Evolutionary conservation across 225 moss, liverwort and hornwort genomes (phyloP).

Genomic region (Marchantia polymorpha): DNA sequence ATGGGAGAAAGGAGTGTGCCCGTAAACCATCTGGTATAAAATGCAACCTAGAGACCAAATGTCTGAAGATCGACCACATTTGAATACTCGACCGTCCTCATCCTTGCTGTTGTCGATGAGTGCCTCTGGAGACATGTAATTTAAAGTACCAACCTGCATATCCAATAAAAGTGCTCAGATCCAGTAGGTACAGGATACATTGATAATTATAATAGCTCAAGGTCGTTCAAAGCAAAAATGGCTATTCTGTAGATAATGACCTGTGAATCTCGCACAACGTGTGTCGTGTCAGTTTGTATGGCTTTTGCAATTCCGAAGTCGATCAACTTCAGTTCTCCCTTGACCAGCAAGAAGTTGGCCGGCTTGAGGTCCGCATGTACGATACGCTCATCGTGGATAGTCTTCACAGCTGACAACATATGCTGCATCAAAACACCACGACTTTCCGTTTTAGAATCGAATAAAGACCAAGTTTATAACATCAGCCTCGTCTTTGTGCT

Average conservation of each 20-base stretch:
- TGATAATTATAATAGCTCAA: neutral
- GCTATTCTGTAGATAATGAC: constrained; percentile 27
- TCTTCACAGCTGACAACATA: constrained; percentile 82
- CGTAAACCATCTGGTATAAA: constrained; percentile 96
- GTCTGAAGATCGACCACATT: constrained; percentile 90
- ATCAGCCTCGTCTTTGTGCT: neutral
- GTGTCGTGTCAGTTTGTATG: constrained; percentile 95
- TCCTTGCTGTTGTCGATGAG: constrained; percentile 65
- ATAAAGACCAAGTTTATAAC: constrained; percentile 6
- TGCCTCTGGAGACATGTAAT: constrained; percentile 99
- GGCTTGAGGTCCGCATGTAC: constrained; percentile 99
- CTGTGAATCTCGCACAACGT: constrained; percentile 79
- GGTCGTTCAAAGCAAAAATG: neutral
- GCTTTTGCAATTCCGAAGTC: constrained; percentile 99
- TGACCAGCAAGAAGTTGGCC: constrained; percentile 97
- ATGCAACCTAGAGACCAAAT: constrained; percentile 99
- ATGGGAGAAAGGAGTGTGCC: constrained; percentile 82
- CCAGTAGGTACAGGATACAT: neutral
- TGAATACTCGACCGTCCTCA: constrained; percentile 76
- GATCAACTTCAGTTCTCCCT: constrained; percentile 91
- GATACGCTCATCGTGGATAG: constrained; percentile 93
- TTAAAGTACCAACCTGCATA: constrained; percentile 79
- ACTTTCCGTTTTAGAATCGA: neutral
- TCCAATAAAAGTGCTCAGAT: neutral
- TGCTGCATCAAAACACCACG: constrained; percentile 49